Evolutionary conservation across 176 grass and related monocot genomes (phyloP).

Genomic region (maize (Zea mays)): Zm-B73-REFERENCE-NAM-5.0 NC_050100.1:68798501-68799000

Average conservation of each 20-base stretch:
- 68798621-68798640: constrained; percentile 17
- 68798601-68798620: constrained; percentile 46
- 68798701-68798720: not conserved
- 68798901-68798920: not conserved
- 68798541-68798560: not conserved
- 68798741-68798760: constrained; percentile 36
- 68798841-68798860: constrained; percentile 92
- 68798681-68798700: not conserved
- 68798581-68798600: not conserved
- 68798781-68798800: constrained; percentile 60
- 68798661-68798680: not conserved
- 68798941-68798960: not conserved
- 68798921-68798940: not conserved
- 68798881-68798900: not conserved
- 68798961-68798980: not conserved
- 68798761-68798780: constrained; percentile 34
- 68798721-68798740: constrained; percentile 49
- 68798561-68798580: not conserved
- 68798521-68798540: constrained; percentile 33
- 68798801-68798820: constrained; percentile 76
- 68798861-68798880: constrained; percentile 38
- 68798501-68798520: not conserved
- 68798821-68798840: constrained; percentile 91
- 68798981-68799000: not conserved
- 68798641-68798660: constrained; percentile 8